Evolutionary conservation across 1,139 yeast species (phyloP).

Genomic region (Hansenula lynferdii): DNA sequence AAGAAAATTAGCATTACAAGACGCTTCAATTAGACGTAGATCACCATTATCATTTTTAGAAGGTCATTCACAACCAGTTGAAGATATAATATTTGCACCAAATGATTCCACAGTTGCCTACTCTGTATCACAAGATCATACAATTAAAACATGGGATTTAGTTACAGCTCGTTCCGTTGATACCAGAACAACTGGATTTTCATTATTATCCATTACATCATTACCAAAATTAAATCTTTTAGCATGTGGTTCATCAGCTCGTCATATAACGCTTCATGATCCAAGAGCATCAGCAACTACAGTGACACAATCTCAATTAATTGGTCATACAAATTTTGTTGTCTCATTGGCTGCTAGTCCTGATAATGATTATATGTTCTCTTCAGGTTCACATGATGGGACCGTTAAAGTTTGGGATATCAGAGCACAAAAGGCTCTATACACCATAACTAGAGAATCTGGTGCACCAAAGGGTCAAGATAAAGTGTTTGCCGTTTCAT

Average conservation of each 20-base stretch:
- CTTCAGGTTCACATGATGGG: conserved; percentile 93
- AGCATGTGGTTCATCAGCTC: conserved; percentile 93
- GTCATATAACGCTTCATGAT: conserved; percentile 91
- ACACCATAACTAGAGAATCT: conserved; percentile 73
- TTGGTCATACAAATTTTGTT: conserved; percentile 92
- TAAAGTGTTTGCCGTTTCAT: conserved; percentile 82
- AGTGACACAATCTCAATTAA: conserved; percentile 61
- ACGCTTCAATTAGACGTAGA: conserved; percentile 72
- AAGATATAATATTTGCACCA: conserved; percentile 71
- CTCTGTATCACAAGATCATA: conserved; percentile 94
- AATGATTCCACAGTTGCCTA: conserved; percentile 78
- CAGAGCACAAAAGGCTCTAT: conserved; percentile 79
- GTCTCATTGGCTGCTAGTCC: conserved; percentile 74
- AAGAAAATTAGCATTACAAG: conserved; percentile 75
- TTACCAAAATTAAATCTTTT: conserved; percentile 62
- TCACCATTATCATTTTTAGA: conserved; percentile 75
- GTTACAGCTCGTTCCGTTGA: conserved; percentile 80
- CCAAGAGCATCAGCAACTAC: conserved; percentile 60
- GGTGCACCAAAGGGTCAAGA: conserved; percentile 34
- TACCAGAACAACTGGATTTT: conserved; percentile 84
- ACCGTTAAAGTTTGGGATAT: conserved; percentile 95
- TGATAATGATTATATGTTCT: conserved; percentile 70
- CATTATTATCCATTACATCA: conserved; percentile 71
- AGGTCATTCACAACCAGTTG: conserved; percentile 84
- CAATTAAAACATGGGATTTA: conserved; percentile 94